phyloP scores from a whole-genome alignment of 2,329 filamentous ascomycete genomes.

The Xylariaceae sp. region DNA sequence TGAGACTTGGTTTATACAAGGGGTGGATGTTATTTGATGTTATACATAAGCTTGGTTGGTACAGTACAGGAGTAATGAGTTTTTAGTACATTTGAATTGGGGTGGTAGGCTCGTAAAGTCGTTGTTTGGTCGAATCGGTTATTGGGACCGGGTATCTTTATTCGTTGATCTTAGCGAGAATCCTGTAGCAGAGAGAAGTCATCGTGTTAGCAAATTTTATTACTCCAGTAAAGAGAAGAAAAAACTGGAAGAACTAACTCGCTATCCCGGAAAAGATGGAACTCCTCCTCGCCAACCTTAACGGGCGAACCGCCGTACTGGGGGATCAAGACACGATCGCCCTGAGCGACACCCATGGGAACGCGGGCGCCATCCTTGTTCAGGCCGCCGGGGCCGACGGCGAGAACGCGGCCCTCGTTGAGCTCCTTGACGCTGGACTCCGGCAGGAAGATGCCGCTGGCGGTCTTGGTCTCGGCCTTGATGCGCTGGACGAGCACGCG shows the following conservation, averaged over 20 bases:
- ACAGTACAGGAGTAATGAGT: no score
- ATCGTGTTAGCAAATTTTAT: background rate
- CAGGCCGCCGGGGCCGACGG: slow-evolving; percentile 83
- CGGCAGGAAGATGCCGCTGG: slow-evolving; percentile 94
- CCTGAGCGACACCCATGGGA: slow-evolving; percentile 73
- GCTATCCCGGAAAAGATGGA: slow-evolving; percentile 90
- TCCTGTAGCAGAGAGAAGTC: slow-evolving; percentile 48
- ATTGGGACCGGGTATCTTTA: slow-evolving; percentile 57
- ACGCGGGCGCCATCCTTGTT: slow-evolving; percentile 88
- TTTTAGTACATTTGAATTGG: slow-evolving; percentile 16
- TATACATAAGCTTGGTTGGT: slow-evolving; percentile 18
- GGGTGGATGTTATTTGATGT: slow-evolving; percentile 10
- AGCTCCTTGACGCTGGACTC: slow-evolving; percentile 97
- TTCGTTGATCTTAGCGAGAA: slow-evolving; percentile 99
- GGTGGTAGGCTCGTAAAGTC: slow-evolving; percentile 28
- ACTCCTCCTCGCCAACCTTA: slow-evolving; percentile 98
- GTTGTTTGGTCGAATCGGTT: slow-evolving; percentile 25
- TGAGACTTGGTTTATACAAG: slow-evolving; percentile 7
- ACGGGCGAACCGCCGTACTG: slow-evolving; percentile 93
- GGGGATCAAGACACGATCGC: slow-evolving; percentile 93
- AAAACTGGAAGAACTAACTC: slow-evolving; percentile 64
- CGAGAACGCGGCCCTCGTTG: slow-evolving; percentile 94
- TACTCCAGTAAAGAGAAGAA: background rate
- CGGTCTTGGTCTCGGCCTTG: slow-evolving; percentile 96
- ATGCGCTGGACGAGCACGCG: slow-evolving; percentile 96